Evolutionary conservation across 129 eudicot species (phyloP).

Genomic region (sunflower (Helianthus annuus)): HanXRQr2.0-SUNRISE NC_035443.2:17737289-17737788

Average conservation of each 20-base stretch:
- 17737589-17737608: slow-evolving; percentile 28
- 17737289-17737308: not conserved
- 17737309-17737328: slow-evolving; percentile 39
- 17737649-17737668: slow-evolving; percentile 19
- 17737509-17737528: slow-evolving; percentile 9
- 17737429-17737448: slow-evolving; percentile 29
- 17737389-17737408: slow-evolving; percentile 32
- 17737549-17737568: slow-evolving; percentile 18
- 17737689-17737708: slow-evolving; percentile 20
- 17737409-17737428: slow-evolving; percentile 19
- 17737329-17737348: slow-evolving; percentile 21
- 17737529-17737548: slow-evolving; percentile 11
- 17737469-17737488: slow-evolving; percentile 31
- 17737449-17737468: slow-evolving; percentile 3
- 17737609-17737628: slow-evolving; percentile 1
- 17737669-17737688: slow-evolving; percentile 36
- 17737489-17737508: not conserved
- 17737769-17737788: too few relatives aligned
- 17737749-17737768: slow-evolving; percentile 13
- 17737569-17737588: slow-evolving; percentile 30
- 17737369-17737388: slow-evolving; percentile 25
- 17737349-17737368: not conserved
- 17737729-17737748: slow-evolving; percentile 33
- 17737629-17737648: not conserved
- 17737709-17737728: slow-evolving; percentile 2